Conservation (phyloP, 1,139 yeast genomes). For the Zygoascus meyerae region DNA sequence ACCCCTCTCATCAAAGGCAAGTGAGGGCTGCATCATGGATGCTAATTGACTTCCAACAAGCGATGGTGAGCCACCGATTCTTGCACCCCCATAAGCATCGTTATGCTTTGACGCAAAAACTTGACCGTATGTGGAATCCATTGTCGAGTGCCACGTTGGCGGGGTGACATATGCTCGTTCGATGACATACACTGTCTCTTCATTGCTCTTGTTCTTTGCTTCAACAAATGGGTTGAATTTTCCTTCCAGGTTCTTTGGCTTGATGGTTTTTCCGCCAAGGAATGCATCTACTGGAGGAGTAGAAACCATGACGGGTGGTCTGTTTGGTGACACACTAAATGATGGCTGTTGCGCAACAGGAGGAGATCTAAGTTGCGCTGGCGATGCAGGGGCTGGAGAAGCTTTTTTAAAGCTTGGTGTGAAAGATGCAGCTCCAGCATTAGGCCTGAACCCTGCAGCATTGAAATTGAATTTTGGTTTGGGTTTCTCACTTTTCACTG, state of each 20-base stretch:
- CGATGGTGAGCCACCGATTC: slow-evolving; percentile 17
- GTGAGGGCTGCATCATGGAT: slow-evolving; percentile 23
- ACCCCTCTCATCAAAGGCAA: slow-evolving; percentile 24
- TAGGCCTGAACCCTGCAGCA: slow-evolving; percentile 58
- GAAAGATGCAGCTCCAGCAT: slow-evolving; percentile 66
- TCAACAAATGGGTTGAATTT: slow-evolving; percentile 56
- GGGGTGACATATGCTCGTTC: slow-evolving; percentile 69
- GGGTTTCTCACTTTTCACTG: slow-evolving; percentile 13
- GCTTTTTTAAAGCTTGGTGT: slow-evolving; percentile 49
- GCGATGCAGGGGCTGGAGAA: slow-evolving; percentile 27
- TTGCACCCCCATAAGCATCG: slow-evolving; percentile 3
- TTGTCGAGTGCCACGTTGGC: slow-evolving; percentile 63
- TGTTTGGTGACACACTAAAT: slow-evolving; percentile 18
- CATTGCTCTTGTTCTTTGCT: slow-evolving; percentile 34
- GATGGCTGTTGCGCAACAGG: slow-evolving; percentile 20
- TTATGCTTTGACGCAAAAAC: slow-evolving; percentile 15
- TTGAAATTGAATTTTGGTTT: slow-evolving; percentile 48
- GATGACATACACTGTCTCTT: slow-evolving; percentile 36
- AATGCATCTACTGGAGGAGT: slow-evolving; percentile 21
- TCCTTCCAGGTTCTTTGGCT: slow-evolving; percentile 37
- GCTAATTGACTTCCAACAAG: slow-evolving; percentile 15
- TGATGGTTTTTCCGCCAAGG: slow-evolving; percentile 50
- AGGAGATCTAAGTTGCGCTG: slow-evolving; percentile 22
- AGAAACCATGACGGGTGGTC: slow-evolving; percentile 19
- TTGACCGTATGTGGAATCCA: slow-evolving; percentile 24